These are phyloP conservation scores for Tuber microsphaerosporum DNA, from an alignment of 495 filamentous ascomycete species.

Conservation along the genomic window DNA sequence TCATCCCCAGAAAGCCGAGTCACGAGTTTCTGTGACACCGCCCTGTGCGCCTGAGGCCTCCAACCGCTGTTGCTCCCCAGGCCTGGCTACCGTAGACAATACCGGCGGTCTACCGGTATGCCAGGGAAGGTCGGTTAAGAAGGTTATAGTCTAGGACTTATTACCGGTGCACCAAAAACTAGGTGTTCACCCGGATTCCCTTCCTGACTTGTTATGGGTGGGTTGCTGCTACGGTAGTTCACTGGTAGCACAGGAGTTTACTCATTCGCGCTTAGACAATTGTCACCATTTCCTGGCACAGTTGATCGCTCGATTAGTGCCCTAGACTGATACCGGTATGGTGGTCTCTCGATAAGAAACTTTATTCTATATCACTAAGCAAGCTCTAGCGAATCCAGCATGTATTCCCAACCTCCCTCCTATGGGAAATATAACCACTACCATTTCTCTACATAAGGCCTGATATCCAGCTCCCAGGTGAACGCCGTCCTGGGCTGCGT, in stretches of 20 bases:
- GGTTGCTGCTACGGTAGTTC: too few species aligned
- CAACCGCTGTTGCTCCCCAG: background rate
- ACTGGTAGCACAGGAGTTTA: background rate
- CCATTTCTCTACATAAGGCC: conserved; percentile 73
- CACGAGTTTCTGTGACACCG: background rate
- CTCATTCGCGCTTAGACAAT: background rate
- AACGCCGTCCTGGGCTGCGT: conserved; percentile 73
- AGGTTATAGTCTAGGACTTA: too few species aligned
- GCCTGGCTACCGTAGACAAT: background rate
- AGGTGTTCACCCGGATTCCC: background rate
- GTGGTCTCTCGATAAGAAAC: background rate
- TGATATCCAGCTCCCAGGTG: conserved; percentile 76
- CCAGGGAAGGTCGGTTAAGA: too few species aligned
- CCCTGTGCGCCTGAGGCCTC: background rate
- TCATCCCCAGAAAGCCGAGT: background rate
- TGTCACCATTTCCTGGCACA: background rate
- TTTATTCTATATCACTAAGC: background rate
- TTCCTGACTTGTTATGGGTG: background rate
- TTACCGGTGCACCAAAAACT: background rate
- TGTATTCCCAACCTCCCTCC: background rate
- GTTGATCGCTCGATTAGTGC: background rate
- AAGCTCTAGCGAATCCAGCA: background rate
- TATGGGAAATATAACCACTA: conserved; percentile 16
- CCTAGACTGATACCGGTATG: background rate
- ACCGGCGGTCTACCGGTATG: too few species aligned